These are phyloP conservation scores for Wakefieldia striispora DNA, from an alignment of 768 basidiomycete genomes.

Conservation along the genomic window DNA sequence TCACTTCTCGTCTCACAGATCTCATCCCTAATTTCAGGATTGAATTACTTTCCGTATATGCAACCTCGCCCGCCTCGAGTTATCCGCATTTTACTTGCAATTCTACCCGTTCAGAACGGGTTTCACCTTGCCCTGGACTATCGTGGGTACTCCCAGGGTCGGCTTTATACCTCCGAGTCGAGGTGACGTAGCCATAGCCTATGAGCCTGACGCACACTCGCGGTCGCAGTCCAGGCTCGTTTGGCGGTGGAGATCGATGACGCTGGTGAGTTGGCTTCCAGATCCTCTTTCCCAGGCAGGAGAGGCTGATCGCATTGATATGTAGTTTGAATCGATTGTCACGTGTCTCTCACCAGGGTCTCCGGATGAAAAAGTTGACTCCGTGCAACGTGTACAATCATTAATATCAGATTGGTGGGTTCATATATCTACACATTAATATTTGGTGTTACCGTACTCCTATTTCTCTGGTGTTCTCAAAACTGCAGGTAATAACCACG, in stretches of 20 bases:
- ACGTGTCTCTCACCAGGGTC: conserved; percentile 5
- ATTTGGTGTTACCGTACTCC: conserved; percentile 3
- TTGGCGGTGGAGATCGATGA: background rate
- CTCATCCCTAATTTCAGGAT: conserved; percentile 5
- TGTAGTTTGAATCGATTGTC: conserved; percentile 1
- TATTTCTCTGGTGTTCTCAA: background rate
- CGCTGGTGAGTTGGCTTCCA: background rate
- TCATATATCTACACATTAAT: background rate
- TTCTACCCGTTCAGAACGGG: conserved; percentile 1
- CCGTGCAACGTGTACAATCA: conserved; percentile 1
- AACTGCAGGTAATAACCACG: conserved; percentile 1
- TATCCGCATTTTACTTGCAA: conserved; percentile 15
- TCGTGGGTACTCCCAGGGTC: conserved; percentile 4
- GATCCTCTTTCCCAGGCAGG: background rate
- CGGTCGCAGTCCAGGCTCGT: background rate
- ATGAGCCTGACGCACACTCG: background rate
- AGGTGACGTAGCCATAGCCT: background rate
- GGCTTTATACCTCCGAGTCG: background rate
- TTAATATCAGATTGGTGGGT: background rate
- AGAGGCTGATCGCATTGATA: conserved; percentile 4
- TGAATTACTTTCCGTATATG: background rate
- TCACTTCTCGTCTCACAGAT: background rate
- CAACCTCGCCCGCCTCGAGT: conserved; percentile 17
- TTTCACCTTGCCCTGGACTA: conserved; percentile 9
- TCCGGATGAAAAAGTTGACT: background rate